Conservation (phyloP, 768 basidiomycete species). For the Auriscalpium vulgare region DNA sequence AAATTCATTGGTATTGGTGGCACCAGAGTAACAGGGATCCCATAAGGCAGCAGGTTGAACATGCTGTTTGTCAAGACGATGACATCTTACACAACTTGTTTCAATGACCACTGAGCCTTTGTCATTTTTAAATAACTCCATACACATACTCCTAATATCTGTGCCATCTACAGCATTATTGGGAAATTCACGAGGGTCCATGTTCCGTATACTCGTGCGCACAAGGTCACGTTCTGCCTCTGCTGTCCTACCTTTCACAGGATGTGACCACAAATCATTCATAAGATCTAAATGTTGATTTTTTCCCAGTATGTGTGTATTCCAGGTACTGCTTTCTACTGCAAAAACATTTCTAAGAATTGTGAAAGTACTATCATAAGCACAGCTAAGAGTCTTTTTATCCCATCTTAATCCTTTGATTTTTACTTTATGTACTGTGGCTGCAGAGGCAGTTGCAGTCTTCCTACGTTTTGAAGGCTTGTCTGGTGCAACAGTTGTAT, state of each 20-base stretch:
- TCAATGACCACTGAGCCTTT: neutral
- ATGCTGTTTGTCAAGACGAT: neutral
- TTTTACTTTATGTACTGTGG: neutral
- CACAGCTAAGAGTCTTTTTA: neutral
- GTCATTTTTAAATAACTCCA: neutral
- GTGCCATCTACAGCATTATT: neutral
- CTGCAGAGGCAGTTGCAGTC: neutral
- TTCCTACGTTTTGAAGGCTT: too few species aligned
- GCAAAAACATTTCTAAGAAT: neutral
- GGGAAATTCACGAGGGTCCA: neutral
- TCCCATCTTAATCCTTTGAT: neutral
- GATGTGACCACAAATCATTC: neutral
- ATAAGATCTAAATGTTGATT: neutral
- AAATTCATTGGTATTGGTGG: too few species aligned
- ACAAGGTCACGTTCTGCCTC: neutral
- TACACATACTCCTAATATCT: neutral
- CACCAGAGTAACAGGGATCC: too few species aligned
- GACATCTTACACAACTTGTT: too few species aligned
- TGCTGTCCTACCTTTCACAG: neutral
- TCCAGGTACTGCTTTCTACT: neutral
- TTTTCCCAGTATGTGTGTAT: neutral
- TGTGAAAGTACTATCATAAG: conserved; percentile 2
- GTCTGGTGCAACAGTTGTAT: too few species aligned
- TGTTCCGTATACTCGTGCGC: neutral
- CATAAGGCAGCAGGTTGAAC: too few species aligned